Conservation (phyloP, 345 rosid species). For the Excoecaria cochinchinensis region DNA sequence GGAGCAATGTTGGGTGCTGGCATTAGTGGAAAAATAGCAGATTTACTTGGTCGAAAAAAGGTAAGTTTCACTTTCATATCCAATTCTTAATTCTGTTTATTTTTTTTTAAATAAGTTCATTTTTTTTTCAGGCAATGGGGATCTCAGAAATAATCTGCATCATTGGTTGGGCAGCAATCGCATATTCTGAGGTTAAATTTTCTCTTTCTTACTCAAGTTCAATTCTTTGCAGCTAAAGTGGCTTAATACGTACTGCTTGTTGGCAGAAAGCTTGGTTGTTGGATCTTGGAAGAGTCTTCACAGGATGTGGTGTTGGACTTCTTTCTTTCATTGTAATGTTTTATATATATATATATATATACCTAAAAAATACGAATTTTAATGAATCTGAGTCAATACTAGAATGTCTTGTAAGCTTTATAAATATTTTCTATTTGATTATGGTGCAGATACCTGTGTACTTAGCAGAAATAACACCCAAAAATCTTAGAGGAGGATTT, state of each 20-base stretch:
- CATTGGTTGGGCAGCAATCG: constrained; percentile 54
- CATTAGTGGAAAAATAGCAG: constrained; percentile 35
- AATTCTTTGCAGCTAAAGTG: neutral
- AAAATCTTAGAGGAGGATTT: constrained; percentile 29
- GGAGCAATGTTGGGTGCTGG: constrained; percentile 38
- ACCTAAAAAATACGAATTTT: too few relatives aligned
- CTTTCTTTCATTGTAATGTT: constrained; percentile 40
- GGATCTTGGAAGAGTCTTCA: constrained; percentile 38
- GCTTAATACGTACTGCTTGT: neutral
- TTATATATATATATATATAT: neutral
- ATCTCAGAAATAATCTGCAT: constrained; percentile 39
- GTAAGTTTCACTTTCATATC: constrained; percentile 11
- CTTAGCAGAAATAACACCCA: constrained; percentile 36
- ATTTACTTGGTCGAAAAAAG: constrained; percentile 33
- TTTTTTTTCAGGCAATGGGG: constrained; percentile 28
- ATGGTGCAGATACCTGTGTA: constrained; percentile 27
- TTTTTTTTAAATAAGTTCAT: neutral
- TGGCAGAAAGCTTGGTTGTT: constrained; percentile 39
- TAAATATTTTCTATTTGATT: neutral
- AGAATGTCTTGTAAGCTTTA: too few relatives aligned
- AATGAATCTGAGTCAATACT: too few relatives aligned
- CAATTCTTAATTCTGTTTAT: neutral
- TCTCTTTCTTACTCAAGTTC: neutral
- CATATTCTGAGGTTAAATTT: constrained; percentile 38
- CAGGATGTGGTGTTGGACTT: constrained; percentile 46